These are phyloP conservation scores for Nitzschia sp. DNA, from an alignment of 108 stramenopile species.

Conservation along the genomic window DNA sequence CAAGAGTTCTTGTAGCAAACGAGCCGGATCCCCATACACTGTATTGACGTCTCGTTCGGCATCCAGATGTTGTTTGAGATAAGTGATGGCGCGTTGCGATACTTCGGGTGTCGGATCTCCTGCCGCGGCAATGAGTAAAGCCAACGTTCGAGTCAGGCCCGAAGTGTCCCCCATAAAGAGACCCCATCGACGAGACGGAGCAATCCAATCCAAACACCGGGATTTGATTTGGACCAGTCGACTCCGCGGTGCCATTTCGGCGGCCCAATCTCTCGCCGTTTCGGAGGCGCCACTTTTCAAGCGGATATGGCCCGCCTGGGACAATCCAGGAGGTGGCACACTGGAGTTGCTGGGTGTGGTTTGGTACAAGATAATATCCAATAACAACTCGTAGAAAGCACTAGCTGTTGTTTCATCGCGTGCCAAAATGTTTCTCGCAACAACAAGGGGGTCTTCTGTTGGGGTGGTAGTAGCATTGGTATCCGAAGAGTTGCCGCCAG, in stretches of 20 bases:
- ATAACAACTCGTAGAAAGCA: constrained; percentile 63
- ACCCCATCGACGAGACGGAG: constrained; percentile 58
- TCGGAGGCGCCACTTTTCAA: constrained; percentile 41
- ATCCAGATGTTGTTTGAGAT: constrained; percentile 69
- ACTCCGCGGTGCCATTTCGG: constrained; percentile 48
- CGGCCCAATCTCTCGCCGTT: constrained; percentile 45
- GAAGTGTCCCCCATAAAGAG: constrained; percentile 39
- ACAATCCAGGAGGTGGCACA: constrained; percentile 71
- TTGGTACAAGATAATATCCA: constrained; percentile 62
- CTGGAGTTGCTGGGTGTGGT: constrained; percentile 21
- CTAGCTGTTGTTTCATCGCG: constrained; percentile 29
- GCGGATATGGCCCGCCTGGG: constrained; percentile 50
- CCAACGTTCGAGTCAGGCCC: constrained; percentile 57
- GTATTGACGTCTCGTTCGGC: constrained; percentile 34
- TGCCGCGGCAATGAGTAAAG: constrained; percentile 54
- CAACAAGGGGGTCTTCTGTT: not conserved
- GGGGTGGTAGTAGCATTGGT: not conserved
- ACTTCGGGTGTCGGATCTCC: constrained; percentile 64
- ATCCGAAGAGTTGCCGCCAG: not conserved
- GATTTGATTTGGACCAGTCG: constrained; percentile 48
- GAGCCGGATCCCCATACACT: constrained; percentile 46
- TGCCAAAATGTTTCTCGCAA: not conserved
- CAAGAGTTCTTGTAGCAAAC: constrained; percentile 42
- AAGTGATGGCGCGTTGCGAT: constrained; percentile 49
- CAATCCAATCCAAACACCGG: constrained; percentile 60